Percentiles rank a stretch among this genome's conserved stretches.
phyloP scores from a whole-genome alignment of 257 asterid species.

The Solanum sparsipilum region DNA sequence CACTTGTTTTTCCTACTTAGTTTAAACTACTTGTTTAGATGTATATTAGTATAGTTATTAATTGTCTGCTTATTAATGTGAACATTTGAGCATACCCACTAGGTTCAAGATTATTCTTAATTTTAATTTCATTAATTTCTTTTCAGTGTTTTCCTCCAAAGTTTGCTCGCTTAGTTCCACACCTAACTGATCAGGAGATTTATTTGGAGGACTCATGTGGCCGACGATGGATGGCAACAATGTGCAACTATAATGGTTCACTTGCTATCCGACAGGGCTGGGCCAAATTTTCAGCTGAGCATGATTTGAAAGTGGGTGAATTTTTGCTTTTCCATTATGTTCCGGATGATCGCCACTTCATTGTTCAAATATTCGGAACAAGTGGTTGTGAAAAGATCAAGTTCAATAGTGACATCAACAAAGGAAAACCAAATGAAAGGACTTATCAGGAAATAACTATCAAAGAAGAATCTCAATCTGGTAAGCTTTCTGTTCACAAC shows the following conservation, averaged over 20 bases:
- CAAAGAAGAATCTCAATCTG: neutral
- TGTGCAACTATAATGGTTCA: neutral
- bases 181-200: neutral
- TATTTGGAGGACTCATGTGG: neutral
- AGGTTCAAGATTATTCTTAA: neutral
- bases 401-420: fast-evolving
- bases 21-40: neutral
- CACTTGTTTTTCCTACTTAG: neutral
- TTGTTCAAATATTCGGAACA: neutral
- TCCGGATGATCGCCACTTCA: neutral
- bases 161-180: neutral
- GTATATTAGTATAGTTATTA: neutral
- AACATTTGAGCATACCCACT: neutral
- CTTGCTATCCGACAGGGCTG: neutral
- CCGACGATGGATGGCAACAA: neutral
- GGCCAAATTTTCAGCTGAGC: neutral
- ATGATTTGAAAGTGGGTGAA: neutral
- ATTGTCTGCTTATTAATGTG: neutral
- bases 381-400: neutral
- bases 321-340: neutral
- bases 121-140: neutral
- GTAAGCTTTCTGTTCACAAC: neutral
- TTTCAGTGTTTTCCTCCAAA: neutral
- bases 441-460: neutral
- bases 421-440: neutral